These are phyloP conservation scores for Nakaseomyces kungkrabaensis DNA, from an alignment of 1,139 yeast species.

Conservation along the genomic window DNA sequence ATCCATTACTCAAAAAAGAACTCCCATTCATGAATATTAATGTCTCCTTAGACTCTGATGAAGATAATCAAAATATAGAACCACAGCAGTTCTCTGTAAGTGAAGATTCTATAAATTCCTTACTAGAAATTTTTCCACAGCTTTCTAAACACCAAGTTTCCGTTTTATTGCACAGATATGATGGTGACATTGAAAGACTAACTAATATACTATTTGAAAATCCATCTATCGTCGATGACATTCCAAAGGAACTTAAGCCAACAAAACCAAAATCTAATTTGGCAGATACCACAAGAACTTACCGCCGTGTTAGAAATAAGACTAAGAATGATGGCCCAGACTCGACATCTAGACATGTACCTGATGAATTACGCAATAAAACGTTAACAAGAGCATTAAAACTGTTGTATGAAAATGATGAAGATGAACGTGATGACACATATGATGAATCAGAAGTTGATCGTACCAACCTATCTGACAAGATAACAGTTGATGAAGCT, in stretches of 20 bases:
- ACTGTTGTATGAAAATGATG: conserved; percentile 61
- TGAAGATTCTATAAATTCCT: conserved; percentile 35
- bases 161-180: conserved; percentile 38
- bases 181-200: conserved; percentile 46
- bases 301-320: conserved; percentile 2
- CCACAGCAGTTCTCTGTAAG: background rate
- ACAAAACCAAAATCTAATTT: background rate
- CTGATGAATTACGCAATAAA: conserved; percentile 41
- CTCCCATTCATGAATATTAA: conserved; percentile 22
- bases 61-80: conserved; percentile 3
- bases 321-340: conserved; percentile 11
- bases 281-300: background rate
- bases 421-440: conserved; percentile 59
- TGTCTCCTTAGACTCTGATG: background rate
- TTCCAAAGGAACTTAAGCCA: conserved; percentile 10
- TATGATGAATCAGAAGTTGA: conserved; percentile 59
- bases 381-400: conserved; percentile 57
- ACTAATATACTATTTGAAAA: conserved; percentile 56
- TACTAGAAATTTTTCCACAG: conserved; percentile 53
- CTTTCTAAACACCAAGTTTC: conserved; percentile 38
- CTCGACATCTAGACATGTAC: conserved; percentile 27
- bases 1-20: conserved; percentile 24
- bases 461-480: conserved; percentile 10
- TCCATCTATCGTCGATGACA: conserved; percentile 15
- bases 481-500: conserved; percentile 6